Conservation (phyloP, 768 basidiomycete species). For the Phlebiopsis flavidoalba region DNA sequence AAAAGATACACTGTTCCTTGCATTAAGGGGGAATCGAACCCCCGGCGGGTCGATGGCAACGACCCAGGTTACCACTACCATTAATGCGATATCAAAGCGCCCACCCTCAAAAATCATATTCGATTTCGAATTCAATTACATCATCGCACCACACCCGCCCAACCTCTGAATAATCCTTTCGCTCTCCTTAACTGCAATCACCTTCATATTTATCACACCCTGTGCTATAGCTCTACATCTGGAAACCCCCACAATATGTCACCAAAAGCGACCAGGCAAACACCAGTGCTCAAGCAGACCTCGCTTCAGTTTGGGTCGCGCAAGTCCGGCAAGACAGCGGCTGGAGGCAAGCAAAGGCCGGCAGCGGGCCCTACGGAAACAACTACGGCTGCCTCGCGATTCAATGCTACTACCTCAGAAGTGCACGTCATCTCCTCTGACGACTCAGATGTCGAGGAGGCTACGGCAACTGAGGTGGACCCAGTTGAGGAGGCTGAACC, state of each 20-base stretch:
- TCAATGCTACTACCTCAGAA: not conserved
- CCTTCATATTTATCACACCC: not conserved
- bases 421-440: not conserved
- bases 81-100: slow-evolving; percentile 18
- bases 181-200: not conserved
- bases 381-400: no score
- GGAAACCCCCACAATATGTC: not conserved
- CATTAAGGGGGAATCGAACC: slow-evolving; percentile 87
- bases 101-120: not conserved
- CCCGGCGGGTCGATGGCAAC: slow-evolving; percentile 69
- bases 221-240: no score
- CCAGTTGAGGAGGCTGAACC: not conserved
- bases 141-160: not conserved
- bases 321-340: not conserved
- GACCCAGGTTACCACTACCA: slow-evolving; percentile 33
- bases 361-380: no score
- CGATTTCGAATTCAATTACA: not conserved
- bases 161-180: no score
- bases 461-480: not conserved
- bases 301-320: not conserved
- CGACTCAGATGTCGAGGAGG: not conserved
- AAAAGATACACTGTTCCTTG: slow-evolving; percentile 23
- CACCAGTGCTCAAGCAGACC: not conserved
- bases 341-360: not conserved
- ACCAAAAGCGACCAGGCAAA: not conserved